Conservation (phyloP, 2,329 filamentous ascomycete species). For the Sporothrix luriei region DNA sequence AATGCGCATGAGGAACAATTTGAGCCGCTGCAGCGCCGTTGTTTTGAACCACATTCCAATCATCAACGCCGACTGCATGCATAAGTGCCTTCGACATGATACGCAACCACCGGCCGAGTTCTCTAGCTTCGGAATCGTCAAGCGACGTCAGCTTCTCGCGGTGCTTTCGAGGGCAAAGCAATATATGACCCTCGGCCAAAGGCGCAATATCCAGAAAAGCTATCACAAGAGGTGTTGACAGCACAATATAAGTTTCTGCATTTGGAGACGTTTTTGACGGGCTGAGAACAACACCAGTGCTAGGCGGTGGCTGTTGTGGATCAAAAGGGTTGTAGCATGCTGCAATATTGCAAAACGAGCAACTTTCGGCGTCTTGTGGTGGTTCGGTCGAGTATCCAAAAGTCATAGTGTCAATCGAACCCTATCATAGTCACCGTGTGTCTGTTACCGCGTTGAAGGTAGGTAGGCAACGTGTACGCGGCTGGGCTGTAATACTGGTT, state of each 20-base stretch:
- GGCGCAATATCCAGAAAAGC: conserved; percentile 95
- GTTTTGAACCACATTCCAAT: conserved; percentile 98
- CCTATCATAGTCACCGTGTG: not conserved
- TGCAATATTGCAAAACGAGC: conserved; percentile 66
- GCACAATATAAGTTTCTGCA: conserved; percentile 63
- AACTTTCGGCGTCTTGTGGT: conserved; percentile 43
- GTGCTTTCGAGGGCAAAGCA: conserved; percentile 78
- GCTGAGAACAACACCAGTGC: conserved; percentile 43
- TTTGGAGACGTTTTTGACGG: conserved; percentile 45
- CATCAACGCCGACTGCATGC: conserved; percentile 67
- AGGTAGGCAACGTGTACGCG: too few species aligned
- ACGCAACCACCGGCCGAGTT: conserved; percentile 69
- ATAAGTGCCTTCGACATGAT: conserved; percentile 72
- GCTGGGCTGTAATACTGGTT: too few species aligned
- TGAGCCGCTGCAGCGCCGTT: conserved; percentile 88
- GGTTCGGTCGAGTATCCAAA: not conserved
- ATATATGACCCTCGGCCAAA: conserved; percentile 77
- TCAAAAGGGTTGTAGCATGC: conserved; percentile 53
- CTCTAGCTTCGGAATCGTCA: conserved; percentile 61
- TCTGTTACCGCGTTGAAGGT: too few species aligned
- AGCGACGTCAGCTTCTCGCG: conserved; percentile 76
- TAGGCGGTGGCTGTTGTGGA: conserved; percentile 48
- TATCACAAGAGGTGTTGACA: conserved; percentile 75
- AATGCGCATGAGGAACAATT: conserved; percentile 91
- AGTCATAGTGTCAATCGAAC: conserved; percentile 14